Evolutionary conservation across 1,139 yeast species (phyloP), one percentile per base, ranked within the genome.

Genomic region (Magnusiomyces clavatus): DNA sequence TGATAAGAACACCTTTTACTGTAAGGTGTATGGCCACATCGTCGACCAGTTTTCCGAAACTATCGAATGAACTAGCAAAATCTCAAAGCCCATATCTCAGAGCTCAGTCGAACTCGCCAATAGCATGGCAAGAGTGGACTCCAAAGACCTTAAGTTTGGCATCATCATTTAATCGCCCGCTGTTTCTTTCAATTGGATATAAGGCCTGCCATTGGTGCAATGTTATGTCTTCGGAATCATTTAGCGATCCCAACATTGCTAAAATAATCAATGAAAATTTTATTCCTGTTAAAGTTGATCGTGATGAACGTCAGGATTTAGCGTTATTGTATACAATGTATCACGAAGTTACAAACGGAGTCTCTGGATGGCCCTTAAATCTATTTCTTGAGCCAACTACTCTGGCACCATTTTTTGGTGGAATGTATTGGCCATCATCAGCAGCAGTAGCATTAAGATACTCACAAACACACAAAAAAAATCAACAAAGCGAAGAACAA

Each of bases 331-430:
- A 70, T 55, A 67, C 67, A 67, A 63, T 67, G 65, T 70, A 67
- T 53, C 58, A 70, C 41, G 73, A 70, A 55, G 71, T 67, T 8
- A 63, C 68, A 3, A 57, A 59, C 14, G 73, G 72, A n/a, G 62
- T 61, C 3, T 71, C 73, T 13, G 74, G 74, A n/a, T 70, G 74
- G 74, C 74, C 74, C 1, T 56, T 70, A 49, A 70, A 69, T 52
- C 70, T 66, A 6, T 69, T 70, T 52, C 57, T 70, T 50, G 63
- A 64, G 1, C 74, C 74, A 0, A 64, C 61, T 4, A 52, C 67
- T 1, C 60, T 67, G 41, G 63, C 63, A 44, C 74, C 74, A 10
- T 64, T 69, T 29, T 68, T 61, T 52, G 73, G 70, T 2, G 74
- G 73, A 10, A 68, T 70, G 10, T 70, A 67, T 54, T 69, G 72